Conservation (phyloP, 1,284 basidiomycete genomes). For the Sanghuangporus sanghuang region DNA sequence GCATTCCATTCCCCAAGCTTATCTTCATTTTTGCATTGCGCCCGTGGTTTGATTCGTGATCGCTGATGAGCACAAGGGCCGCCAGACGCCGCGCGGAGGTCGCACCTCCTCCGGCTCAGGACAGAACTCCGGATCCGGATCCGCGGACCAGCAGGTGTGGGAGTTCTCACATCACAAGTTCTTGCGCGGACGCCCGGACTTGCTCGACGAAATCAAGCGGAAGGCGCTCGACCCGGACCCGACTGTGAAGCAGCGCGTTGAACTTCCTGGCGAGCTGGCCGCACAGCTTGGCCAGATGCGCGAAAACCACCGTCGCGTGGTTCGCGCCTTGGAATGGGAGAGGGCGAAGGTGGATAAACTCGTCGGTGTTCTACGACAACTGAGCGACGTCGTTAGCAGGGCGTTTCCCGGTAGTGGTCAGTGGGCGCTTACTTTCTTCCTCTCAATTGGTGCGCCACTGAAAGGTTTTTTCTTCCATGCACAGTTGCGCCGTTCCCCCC, state of each 20-base stretch:
- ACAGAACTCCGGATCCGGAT: neutral
- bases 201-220: slow-evolving; percentile 82
- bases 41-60: slow-evolving; percentile 6
- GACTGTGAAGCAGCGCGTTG: slow-evolving; percentile 58
- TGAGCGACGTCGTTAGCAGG: slow-evolving; percentile 55
- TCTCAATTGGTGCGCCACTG: neutral
- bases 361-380: slow-evolving; percentile 35
- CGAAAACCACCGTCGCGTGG: slow-evolving; percentile 59
- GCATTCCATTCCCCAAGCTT: slow-evolving; percentile 19
- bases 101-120: slow-evolving; percentile 36
- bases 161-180: slow-evolving; percentile 89
- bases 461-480: neutral
- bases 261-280: slow-evolving; percentile 73
- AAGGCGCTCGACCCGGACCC: slow-evolving; percentile 78
- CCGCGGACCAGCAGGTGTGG: slow-evolving; percentile 76
- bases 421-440: slow-evolving; percentile 23
- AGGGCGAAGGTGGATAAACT: slow-evolving; percentile 36
- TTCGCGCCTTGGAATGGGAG: slow-evolving; percentile 48
- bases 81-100: slow-evolving; percentile 77
- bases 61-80: slow-evolving; percentile 6
- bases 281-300: slow-evolving; percentile 62
- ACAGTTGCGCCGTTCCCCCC: slow-evolving; percentile 42
- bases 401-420: slow-evolving; percentile 40
- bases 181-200: slow-evolving; percentile 72
- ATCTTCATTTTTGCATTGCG: neutral